Evolutionary conservation across 2,329 filamentous ascomycete genomes (phyloP).

Genomic region (Pseudogymnoascus sp.): DNA sequence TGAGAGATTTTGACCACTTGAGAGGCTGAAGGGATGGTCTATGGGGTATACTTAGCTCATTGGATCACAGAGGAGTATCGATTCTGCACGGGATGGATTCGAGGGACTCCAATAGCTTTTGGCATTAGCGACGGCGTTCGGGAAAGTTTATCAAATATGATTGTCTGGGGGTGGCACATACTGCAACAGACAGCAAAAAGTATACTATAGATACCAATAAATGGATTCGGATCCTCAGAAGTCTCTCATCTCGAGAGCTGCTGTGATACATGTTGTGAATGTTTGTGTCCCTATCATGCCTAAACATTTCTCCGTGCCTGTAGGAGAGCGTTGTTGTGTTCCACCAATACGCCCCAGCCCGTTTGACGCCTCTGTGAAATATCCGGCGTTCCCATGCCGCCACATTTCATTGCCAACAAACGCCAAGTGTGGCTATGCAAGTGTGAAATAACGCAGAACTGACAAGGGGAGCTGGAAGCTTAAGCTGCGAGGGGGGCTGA

Average conservation of each 20-base stretch:
- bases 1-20: slow-evolving; percentile 26
- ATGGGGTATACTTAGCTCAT: not conserved
- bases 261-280: not conserved
- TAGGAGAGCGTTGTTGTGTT: not conserved
- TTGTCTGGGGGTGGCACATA: not conserved
- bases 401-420: not conserved
- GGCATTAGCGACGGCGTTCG: slow-evolving; percentile 5
- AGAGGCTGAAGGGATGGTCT: slow-evolving; percentile 20
- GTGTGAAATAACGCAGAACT: not conserved
- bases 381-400: not conserved
- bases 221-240: not conserved
- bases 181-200: not conserved
- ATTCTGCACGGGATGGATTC: not conserved
- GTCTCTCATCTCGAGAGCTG: not conserved
- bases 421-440: slow-evolving; percentile 6
- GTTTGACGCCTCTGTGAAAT: not conserved
- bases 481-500: not conserved
- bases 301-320: not conserved
- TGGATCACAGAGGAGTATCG: not conserved
- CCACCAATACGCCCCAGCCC: not conserved
- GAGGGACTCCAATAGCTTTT: not conserved
- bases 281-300: not conserved
- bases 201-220: not conserved
- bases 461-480: not conserved
- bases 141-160: not conserved